Evolutionary conservation across 352 stramenopile species (phyloP), one percentile per base, ranked within the genome.

Genomic region (Thraustotheca clavata): DNA sequence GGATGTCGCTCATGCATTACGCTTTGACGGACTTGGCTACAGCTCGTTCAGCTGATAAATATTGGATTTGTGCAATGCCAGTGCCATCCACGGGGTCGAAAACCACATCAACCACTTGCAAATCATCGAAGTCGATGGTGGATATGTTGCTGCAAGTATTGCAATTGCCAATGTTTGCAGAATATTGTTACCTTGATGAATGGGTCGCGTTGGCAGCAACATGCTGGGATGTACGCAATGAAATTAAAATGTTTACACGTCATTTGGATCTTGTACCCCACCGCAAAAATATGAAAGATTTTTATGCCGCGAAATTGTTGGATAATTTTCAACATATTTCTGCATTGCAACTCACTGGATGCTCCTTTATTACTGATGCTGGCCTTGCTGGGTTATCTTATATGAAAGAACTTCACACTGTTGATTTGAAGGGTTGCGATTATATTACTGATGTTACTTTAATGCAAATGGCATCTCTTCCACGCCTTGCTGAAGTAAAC

Each of bases 381-480:
- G 55, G 35, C n/a, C 33, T 63, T 3, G 16, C 6, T 3, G 18
- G n/a, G 11, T 26, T 63, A 8, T 3, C 12, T 16, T 8, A 18
- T 4, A 29, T 63, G 14, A 20, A 11, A 20, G 24, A 52, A 31
- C 55, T 63, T 7, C 32, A 55, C 18, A 35, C 38, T 11, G 11
- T 89, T 24, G 72, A 80, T 29, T 74, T 91, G 41, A 89, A 80
- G 18, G 75, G 82, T 8, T 91, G 82, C 47, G 60, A 73, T 4
- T 73, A 78, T 35, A 35, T 91, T 38, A 87, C 79, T 0, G 76
- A 91, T 38, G 57, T 65, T 22, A 67, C 79, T 0, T 60, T 91
- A 5, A 49, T 73, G 32, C 54, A 71, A n/a, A 40, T 89, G 12
- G 67, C 69, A 11, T 49, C 63, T 18, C 63, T 91, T 6, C 67